phyloP scores from a whole-genome alignment of 768 basidiomycete genomes.

The Mycena floridula region DNA sequence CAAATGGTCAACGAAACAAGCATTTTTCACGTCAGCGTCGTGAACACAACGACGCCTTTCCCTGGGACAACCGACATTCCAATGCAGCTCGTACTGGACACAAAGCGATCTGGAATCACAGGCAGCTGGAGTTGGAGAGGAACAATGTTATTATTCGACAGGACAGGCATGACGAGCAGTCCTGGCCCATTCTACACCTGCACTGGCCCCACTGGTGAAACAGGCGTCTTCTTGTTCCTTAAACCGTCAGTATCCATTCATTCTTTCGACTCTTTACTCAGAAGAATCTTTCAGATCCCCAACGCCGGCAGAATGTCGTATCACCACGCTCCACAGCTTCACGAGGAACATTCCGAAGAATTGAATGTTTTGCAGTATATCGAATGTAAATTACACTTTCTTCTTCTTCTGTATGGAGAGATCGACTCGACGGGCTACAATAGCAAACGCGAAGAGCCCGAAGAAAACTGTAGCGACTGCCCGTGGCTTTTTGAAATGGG shows the following conservation, averaged over 20 bases:
- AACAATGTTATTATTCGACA: slow-evolving; percentile 45
- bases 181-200: slow-evolving; percentile 41
- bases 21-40: slow-evolving; percentile 47
- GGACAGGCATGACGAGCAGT: slow-evolving; percentile 34
- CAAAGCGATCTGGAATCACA: slow-evolving; percentile 30
- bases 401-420: slow-evolving; percentile 42
- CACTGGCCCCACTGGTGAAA: slow-evolving; percentile 23
- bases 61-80: slow-evolving; percentile 29
- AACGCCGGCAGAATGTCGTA: slow-evolving; percentile 32
- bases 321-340: slow-evolving; percentile 40
- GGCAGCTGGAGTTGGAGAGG: slow-evolving; percentile 52
- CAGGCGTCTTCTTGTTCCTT: slow-evolving; percentile 45
- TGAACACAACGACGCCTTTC: slow-evolving; percentile 36
- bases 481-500: slow-evolving; percentile 84
- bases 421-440: slow-evolving; percentile 39
- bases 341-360: slow-evolving; percentile 6
- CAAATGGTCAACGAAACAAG: slow-evolving; percentile 50
- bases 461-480: slow-evolving; percentile 70
- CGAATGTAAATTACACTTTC: slow-evolving; percentile 23
- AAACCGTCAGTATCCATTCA: slow-evolving; percentile 30
- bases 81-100: slow-evolving; percentile 40
- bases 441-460: slow-evolving; percentile 50
- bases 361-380: background rate
- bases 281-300: slow-evolving; percentile 23
- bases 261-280: slow-evolving; percentile 1